phyloP scores from a whole-genome alignment of 306 rosid genomes.

The Gleditsia sinensis region DNA sequence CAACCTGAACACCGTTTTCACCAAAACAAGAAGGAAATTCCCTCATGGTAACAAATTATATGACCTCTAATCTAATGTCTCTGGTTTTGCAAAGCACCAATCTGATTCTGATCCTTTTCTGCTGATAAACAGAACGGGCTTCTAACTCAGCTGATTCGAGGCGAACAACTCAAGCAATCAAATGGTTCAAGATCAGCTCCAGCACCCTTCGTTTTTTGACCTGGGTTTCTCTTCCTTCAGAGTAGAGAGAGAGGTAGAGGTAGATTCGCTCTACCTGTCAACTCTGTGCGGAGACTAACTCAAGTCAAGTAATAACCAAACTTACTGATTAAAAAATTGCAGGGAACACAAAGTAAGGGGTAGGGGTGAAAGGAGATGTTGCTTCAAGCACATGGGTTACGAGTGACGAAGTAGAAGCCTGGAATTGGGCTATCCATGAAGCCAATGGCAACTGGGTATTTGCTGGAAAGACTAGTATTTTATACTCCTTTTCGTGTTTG shows the following conservation, averaged over 20 bases:
- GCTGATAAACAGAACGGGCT: constrained; percentile 17
- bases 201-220: constrained; percentile 31
- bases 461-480: constrained; percentile 42
- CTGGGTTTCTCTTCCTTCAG: constrained; percentile 20
- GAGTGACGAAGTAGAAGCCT: neutral
- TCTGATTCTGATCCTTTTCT: neutral
- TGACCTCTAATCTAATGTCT: neutral
- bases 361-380: constrained; percentile 22
- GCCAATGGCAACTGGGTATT: constrained; percentile 35
- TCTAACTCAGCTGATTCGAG: constrained; percentile 33
- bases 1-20: constrained; percentile 85
- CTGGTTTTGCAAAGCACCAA: constrained; percentile 16
- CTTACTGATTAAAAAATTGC: neutral
- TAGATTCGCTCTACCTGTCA: constrained; percentile 38
- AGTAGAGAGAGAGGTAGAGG: constrained; percentile 24
- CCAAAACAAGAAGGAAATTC: constrained; percentile 97
- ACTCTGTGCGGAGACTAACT: constrained; percentile 29
- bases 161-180: constrained; percentile 1
- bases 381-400: constrained; percentile 53
- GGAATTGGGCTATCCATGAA: constrained; percentile 33
- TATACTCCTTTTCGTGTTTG: neutral
- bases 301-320: constrained; percentile 28
- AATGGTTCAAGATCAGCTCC: constrained; percentile 34
- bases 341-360: constrained; percentile 31
- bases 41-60: constrained; percentile 52